Percentiles rank a stretch among this genome's conserved stretches.
Conservation (phyloP, 2,329 filamentous ascomycete species). For the Zasmidium cellare region DNA sequence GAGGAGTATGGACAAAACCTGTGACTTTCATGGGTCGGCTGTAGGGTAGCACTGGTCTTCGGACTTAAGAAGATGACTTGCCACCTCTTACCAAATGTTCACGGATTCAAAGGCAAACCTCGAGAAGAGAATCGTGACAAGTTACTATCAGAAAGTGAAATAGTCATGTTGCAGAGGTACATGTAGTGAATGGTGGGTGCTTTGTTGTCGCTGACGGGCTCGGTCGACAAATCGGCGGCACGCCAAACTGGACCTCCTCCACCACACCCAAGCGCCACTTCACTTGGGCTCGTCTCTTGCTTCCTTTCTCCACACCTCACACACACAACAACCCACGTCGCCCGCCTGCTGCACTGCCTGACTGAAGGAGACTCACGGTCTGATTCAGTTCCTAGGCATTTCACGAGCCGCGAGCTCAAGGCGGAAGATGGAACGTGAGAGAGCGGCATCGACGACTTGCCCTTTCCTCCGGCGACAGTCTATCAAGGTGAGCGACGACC, state of each 20-base stretch:
- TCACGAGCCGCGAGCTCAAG: neutral
- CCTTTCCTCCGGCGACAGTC: constrained; percentile 14
- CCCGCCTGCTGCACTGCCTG: neutral
- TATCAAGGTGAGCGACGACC: constrained; percentile 11
- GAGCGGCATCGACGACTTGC: constrained; percentile 11
- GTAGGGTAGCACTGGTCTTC: constrained; percentile 5
- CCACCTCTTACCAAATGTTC: neutral
- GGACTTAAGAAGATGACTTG: neutral
- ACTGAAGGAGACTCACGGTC: neutral
- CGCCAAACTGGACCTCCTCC: neutral
- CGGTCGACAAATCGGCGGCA: neutral
- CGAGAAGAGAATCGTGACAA: neutral
- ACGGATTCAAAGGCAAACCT: no score
- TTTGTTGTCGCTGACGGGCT: neutral
- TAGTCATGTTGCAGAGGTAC: neutral
- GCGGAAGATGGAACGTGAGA: constrained; percentile 12
- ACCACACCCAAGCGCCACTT: neutral
- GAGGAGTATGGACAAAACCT: neutral
- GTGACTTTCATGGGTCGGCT: neutral
- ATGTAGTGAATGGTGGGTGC: neutral
- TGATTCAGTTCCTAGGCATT: neutral
- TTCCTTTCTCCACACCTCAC: neutral
- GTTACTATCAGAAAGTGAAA: neutral
- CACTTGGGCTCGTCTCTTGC: neutral
- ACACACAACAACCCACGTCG: neutral